Evolutionary conservation across 306 rosid species (phyloP).

Genomic region (Castanea mollissima): DNA sequence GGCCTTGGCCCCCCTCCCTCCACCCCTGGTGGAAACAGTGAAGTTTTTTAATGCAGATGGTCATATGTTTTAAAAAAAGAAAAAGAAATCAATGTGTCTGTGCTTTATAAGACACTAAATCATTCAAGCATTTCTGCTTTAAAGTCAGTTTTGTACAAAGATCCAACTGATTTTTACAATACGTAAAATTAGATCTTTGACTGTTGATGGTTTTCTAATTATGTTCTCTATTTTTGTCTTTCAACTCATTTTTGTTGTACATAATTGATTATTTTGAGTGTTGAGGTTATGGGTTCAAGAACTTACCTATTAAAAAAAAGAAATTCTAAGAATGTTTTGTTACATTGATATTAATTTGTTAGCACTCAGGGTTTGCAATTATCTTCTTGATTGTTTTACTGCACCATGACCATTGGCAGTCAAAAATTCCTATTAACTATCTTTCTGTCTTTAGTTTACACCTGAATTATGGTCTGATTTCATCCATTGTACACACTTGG

Average conservation of each 20-base stretch:
- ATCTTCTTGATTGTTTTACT: background rate
- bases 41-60: too few relatives aligned
- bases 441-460: background rate
- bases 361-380: background rate
- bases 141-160: background rate
- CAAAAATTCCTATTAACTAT: background rate
- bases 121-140: background rate
- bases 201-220: background rate
- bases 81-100: too few relatives aligned
- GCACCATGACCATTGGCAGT: background rate
- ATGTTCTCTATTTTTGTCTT: background rate
- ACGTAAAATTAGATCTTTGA: background rate
- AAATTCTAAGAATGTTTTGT: background rate
- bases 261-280: background rate
- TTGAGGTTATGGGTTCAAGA: background rate
- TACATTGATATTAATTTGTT: background rate
- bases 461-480: background rate
- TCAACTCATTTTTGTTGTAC: background rate
- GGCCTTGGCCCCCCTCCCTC: too few relatives aligned
- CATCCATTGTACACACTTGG: too few relatives aligned
- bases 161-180: too few relatives aligned
- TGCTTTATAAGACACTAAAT: too few relatives aligned
- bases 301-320: too few relatives aligned
- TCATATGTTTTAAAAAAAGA: too few relatives aligned
- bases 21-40: background rate